Conservation (phyloP, 2,329 filamentous ascomycete species). For the Microascus cirrosus region DNA sequence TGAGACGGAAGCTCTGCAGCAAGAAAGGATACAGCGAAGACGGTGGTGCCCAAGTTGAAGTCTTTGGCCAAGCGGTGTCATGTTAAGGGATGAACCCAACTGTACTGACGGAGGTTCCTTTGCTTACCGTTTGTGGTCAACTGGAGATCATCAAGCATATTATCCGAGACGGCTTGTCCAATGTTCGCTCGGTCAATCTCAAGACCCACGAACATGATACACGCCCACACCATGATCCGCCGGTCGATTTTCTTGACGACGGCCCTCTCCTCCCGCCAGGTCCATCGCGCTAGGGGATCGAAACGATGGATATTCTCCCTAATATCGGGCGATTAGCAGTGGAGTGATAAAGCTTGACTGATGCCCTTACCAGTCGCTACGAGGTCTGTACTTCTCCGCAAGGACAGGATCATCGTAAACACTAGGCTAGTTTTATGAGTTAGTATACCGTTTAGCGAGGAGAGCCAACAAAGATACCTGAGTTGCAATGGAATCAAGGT, state of each 20-base stretch:
- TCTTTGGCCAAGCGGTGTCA: slow-evolving; percentile 12
- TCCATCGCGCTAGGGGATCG: slow-evolving; percentile 23
- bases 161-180: slow-evolving; percentile 16
- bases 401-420: slow-evolving; percentile 26
- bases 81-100: neutral
- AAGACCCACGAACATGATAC: slow-evolving; percentile 18
- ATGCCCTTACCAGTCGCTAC: slow-evolving; percentile 10
- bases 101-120: neutral
- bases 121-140: slow-evolving; percentile 19
- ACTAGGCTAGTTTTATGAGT: slow-evolving; percentile 14
- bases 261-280: slow-evolving; percentile 20
- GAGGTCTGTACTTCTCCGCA: slow-evolving; percentile 21
- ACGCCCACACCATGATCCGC: slow-evolving; percentile 34
- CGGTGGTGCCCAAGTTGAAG: slow-evolving; percentile 20
- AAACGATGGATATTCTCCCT: slow-evolving; percentile 25
- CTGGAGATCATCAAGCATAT: slow-evolving; percentile 15
- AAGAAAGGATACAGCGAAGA: slow-evolving; percentile 19
- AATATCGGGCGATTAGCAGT: neutral
- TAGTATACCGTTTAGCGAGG: neutral
- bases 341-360: neutral
- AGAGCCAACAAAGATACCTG: slow-evolving; percentile 5
- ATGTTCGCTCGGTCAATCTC: slow-evolving; percentile 21
- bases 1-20: slow-evolving; percentile 42
- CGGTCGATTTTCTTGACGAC: slow-evolving; percentile 32
- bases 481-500: slow-evolving; percentile 21